Evolutionary conservation across 148 eudicot species (phyloP).

Genomic region (Camellia japonica): DNA sequence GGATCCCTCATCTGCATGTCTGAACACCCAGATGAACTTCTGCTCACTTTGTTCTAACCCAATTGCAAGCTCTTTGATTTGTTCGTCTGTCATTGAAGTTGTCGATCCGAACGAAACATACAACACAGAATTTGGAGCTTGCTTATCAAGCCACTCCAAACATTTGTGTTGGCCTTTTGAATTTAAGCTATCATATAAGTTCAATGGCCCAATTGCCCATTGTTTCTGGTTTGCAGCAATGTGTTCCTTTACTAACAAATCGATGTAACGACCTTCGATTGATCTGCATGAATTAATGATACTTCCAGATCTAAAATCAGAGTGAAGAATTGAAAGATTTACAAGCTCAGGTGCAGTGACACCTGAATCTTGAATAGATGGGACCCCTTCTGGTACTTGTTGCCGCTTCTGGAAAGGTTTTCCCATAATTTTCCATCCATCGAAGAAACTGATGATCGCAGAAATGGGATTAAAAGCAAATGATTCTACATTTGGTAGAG

Average conservation of each 20-base stretch:
- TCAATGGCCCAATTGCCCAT: conserved; percentile 6
- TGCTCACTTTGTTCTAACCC: not conserved
- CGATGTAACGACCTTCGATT: conserved; percentile 34
- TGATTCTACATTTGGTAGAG: conserved; percentile 20
- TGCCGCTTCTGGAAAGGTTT: conserved; percentile 14
- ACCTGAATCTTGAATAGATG: conserved; percentile 26
- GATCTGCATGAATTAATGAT: conserved; percentile 32
- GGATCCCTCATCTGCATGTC: not conserved
- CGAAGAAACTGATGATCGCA: not conserved
- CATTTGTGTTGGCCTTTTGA: not conserved
- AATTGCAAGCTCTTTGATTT: not conserved
- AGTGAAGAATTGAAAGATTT: conserved; percentile 15
- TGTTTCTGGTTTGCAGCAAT: not conserved
- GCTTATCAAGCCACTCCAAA: not conserved
- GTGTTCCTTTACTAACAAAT: conserved; percentile 24
- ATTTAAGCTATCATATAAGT: not conserved
- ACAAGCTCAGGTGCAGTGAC: conserved; percentile 17
- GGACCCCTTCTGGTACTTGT: conserved; percentile 21
- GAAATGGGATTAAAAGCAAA: conserved; percentile 26
- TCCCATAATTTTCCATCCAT: not conserved
- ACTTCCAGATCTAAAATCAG: conserved; percentile 26
- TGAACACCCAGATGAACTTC: not conserved
- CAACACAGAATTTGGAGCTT: not conserved
- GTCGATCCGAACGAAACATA: conserved; percentile 2
- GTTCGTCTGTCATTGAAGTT: not conserved